Percentiles rank a stretch among this genome's conserved stretches.
Conservation (phyloP, 2,329 filamentous ascomycete genomes). For the Fusarium sp. region DNA sequence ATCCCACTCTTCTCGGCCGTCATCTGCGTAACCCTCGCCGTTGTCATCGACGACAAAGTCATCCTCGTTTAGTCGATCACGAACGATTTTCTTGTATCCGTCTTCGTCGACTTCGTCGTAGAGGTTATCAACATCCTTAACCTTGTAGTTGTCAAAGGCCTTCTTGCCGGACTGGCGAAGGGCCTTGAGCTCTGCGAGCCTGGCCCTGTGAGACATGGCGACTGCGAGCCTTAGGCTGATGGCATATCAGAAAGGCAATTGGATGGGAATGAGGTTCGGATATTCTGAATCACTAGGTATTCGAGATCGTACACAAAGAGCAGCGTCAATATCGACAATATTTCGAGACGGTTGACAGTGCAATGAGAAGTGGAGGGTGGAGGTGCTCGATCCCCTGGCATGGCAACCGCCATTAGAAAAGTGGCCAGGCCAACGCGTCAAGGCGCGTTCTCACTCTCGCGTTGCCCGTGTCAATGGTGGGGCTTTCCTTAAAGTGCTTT, state of each 20-base stretch:
- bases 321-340: constrained; percentile 12
- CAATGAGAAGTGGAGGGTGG: constrained; percentile 14
- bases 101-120: constrained; percentile 98
- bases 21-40: constrained; percentile 95
- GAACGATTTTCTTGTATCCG: constrained; percentile 95
- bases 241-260: constrained; percentile 33
- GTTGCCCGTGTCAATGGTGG: constrained; percentile 28
- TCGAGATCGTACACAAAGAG: constrained; percentile 4
- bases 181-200: constrained; percentile 83
- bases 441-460: constrained; percentile 26
- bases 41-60: constrained; percentile 99
- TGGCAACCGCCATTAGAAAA: constrained; percentile 37
- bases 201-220: constrained; percentile 58
- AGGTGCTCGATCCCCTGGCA: constrained; percentile 34
- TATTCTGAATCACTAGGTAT: background rate
- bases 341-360: background rate
- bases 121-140: constrained; percentile 84
- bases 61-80: constrained; percentile 88
- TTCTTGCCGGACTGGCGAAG: constrained; percentile 92
- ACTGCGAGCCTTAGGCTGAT: constrained; percentile 29
- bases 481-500: constrained; percentile 23
- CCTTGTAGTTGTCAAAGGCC: constrained; percentile 85
- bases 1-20: constrained; percentile 95
- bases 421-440: constrained; percentile 32
- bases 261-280: background rate